Evolutionary conservation across 2,329 filamentous ascomycete genomes (phyloP).

Genomic region (Sphaerulina vaccinii): DNA sequence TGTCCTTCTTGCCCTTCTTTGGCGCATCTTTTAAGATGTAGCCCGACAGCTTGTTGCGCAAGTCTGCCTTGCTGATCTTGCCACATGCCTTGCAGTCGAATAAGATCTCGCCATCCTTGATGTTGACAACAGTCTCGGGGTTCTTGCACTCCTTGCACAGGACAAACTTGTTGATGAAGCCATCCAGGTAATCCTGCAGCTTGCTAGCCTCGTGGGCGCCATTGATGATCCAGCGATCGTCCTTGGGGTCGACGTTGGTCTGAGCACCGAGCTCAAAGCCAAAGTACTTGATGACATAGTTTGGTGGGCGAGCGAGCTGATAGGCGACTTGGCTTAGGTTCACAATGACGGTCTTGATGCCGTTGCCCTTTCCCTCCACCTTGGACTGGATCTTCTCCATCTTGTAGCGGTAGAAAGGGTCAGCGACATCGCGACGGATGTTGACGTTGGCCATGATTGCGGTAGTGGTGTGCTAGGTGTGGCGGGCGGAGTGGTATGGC

Average conservation of each 20-base stretch:
- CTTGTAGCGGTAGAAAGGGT: slow-evolving; percentile 99
- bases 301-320: slow-evolving; percentile 85
- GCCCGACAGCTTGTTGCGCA: slow-evolving; percentile 90
- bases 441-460: slow-evolving; percentile 95
- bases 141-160: slow-evolving; percentile 99
- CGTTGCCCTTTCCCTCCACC: slow-evolving; percentile 99
- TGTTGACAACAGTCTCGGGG: slow-evolving; percentile 91
- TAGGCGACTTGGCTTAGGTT: slow-evolving; percentile 92
- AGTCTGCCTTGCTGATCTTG: slow-evolving; percentile 85
- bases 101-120: slow-evolving; percentile 89
- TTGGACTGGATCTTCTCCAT: slow-evolving; percentile 99
- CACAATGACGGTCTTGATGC: slow-evolving; percentile 98
- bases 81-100: slow-evolving; percentile 99
- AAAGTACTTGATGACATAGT: slow-evolving; percentile 99
- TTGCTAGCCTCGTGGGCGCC: slow-evolving; percentile 92
- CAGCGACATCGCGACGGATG: slow-evolving; percentile 95
- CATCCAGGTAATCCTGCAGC: slow-evolving; percentile 96
- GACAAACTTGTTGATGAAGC: slow-evolving; percentile 98
- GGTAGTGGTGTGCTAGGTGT: slow-evolving; percentile 39
- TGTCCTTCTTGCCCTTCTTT: slow-evolving; percentile 95
- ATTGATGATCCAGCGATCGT: slow-evolving; percentile 99
- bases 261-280: slow-evolving; percentile 98
- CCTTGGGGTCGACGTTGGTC: slow-evolving; percentile 94
- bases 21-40: slow-evolving; percentile 97
- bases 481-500: slow-evolving; percentile 8